A percentile compares a stretch with the other conserved stretches of the same genome.
These are phyloP conservation scores for Penicillium sp. DNA, from an alignment of 2,329 filamentous ascomycete genomes.

Conservation along the genomic window DNA sequence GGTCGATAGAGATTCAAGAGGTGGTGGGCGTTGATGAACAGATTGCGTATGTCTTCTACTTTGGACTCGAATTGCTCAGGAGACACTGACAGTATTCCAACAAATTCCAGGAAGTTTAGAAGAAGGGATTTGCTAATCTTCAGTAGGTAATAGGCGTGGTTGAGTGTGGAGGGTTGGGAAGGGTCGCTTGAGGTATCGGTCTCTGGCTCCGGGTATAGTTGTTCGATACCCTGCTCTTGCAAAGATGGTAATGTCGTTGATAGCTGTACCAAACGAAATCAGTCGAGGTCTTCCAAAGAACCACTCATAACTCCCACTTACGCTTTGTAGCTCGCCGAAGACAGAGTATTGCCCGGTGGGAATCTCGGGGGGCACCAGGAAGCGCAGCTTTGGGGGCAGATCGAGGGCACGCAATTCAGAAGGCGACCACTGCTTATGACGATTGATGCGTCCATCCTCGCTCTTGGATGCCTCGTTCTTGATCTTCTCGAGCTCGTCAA, in stretches of 20 bases:
- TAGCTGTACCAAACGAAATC: constrained; percentile 34
- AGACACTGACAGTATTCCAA: constrained; percentile 67
- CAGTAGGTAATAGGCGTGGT: constrained; percentile 63
- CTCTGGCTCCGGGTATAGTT: constrained; percentile 58
- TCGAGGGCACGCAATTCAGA: constrained; percentile 39
- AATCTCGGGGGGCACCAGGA: constrained; percentile 76
- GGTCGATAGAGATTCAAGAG: constrained; percentile 92
- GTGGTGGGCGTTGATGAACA: constrained; percentile 90
- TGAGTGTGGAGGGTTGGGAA: constrained; percentile 38
- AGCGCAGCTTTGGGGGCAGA: constrained; percentile 69
- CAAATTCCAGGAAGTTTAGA: constrained; percentile 82
- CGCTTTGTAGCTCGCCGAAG: constrained; percentile 67
- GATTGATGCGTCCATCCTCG: constrained; percentile 26
- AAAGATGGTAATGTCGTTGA: constrained; percentile 64
- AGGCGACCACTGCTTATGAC: constrained; percentile 34
- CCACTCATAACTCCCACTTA: constrained; percentile 28
- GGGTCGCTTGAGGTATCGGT: constrained; percentile 55
- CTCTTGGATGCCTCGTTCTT: constrained; percentile 40
- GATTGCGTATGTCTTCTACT: constrained; percentile 71
- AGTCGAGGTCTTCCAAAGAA: not conserved
- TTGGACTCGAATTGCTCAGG: constrained; percentile 69
- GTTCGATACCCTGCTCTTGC: constrained; percentile 67
- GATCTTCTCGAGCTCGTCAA: constrained; percentile 57
- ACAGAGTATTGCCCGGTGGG: constrained; percentile 70
- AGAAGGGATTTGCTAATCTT: constrained; percentile 79